Evolutionary conservation across 495 filamentous ascomycete genomes (phyloP), one percentile per base, ranked within the genome.

Genomic region (Aspergillus sclerotioniger): DNA sequence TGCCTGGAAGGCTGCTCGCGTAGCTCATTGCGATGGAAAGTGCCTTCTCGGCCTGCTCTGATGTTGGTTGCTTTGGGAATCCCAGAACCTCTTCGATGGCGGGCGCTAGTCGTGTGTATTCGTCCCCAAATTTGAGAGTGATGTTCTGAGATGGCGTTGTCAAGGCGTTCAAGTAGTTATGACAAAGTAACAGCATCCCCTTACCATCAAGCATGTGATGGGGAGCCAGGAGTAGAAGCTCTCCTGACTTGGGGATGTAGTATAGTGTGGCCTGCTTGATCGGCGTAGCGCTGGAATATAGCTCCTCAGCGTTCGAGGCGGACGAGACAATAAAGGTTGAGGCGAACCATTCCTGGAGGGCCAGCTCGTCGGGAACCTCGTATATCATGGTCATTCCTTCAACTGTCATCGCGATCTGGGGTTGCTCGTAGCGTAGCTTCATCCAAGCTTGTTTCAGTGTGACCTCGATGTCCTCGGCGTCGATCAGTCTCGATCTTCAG

Each of bases 391-490:
- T 62, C 52, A 54, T 62, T 2, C 59, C 62, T 1, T 69, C 64
- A 16, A 57, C 28, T 8, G 43, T 65, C 4, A 60, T 54, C 1
- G 67, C 67, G 12, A 69, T 53, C 16, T 58, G 58, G 8, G 67
- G 67, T 20, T 69, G 64, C 44, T 69, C 62, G 53, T 63, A 57
- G 20, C 67, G 67, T 7, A 67, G 52, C 51, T 62, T 59, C 25
- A 61, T 62, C 67, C 67, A 69, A 4, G 67, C 64, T 33, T 64
- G 57, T 51, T 57, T 59, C 28, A 69, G 58, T 3, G 55, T 50
- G 10, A 60, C 17, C 20, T 49, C 43, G 8, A 62, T 33, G 52
- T 69, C 56, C 17, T 50, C n/a, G 1, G 25, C 19, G 12, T 21
- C 16, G 1, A 49, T n/a, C n/a, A n/a, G n/a, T 54, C 20, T 67